Evolutionary conservation across 805 yeast species (phyloP).

Genomic region (Zygosaccharomyces bisporus): DNA sequence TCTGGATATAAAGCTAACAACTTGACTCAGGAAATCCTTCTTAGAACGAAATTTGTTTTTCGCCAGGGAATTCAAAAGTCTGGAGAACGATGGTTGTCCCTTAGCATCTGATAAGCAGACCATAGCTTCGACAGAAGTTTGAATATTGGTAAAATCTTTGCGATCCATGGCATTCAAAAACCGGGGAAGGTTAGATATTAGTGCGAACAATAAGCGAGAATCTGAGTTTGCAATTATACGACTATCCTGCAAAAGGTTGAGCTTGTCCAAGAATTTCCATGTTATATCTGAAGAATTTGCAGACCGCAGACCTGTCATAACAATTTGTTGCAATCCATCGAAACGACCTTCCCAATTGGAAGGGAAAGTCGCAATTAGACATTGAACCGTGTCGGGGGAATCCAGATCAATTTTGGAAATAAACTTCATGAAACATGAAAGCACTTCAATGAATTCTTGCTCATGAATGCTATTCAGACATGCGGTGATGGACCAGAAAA

Average conservation of each 20-base stretch:
- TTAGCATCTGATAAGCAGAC: constrained; percentile 57
- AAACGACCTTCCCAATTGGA: constrained; percentile 94
- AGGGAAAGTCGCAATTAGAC: constrained; percentile 83
- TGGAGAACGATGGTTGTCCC: constrained; percentile 55
- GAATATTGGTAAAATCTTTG: constrained; percentile 48
- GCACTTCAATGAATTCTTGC: constrained; percentile 83
- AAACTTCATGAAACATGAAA: constrained; percentile 77
- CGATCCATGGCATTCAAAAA: constrained; percentile 75
- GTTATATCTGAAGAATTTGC: constrained; percentile 76
- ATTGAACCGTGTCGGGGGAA: constrained; percentile 78
- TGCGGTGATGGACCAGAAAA: constrained; percentile 95
- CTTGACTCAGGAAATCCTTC: constrained; percentile 81
- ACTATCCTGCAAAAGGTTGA: constrained; percentile 64
- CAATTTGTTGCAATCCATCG: constrained; percentile 77
- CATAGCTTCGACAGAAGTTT: constrained; percentile 52
- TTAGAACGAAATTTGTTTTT: constrained; percentile 83
- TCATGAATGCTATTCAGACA: constrained; percentile 87
- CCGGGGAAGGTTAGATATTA: constrained; percentile 78
- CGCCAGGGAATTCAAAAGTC: constrained; percentile 72
- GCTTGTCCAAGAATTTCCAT: constrained; percentile 64
- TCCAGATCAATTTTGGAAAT: constrained; percentile 83
- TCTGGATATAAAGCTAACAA: constrained; percentile 62
- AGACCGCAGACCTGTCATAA: constrained; percentile 81
- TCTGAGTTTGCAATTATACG: constrained; percentile 73
- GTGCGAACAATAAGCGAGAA: constrained; percentile 62